Percentiles rank a stretch among this genome's conserved stretches.
Evolutionary conservation across 2,329 filamentous ascomycete species (phyloP).

Genomic region (Calonectria hawksworthii): DNA sequence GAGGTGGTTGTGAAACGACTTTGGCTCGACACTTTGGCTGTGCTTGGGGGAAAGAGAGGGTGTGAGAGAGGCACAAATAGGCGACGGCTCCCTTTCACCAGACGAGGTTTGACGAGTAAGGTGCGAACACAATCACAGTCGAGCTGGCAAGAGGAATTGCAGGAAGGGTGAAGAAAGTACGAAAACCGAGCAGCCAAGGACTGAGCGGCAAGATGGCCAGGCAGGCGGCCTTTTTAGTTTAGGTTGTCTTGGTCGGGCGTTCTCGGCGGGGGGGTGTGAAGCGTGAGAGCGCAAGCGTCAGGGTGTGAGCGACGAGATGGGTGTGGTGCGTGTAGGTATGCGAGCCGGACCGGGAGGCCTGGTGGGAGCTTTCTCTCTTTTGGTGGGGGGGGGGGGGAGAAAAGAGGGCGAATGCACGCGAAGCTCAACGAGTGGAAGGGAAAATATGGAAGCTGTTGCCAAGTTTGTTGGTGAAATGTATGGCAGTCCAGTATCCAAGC

Average conservation of each 20-base stretch:
- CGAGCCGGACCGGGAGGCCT: constrained; percentile 38
- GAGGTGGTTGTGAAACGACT: constrained; percentile 21
- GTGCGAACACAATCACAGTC: constrained; percentile 7
- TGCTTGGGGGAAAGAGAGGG: not conserved
- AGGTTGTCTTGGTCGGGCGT: constrained; percentile 42
- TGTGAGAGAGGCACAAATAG: constrained; percentile 16
- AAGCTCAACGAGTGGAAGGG: not conserved
- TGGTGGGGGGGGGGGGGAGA: constrained; percentile 7
- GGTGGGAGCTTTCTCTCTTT: constrained; percentile 33
- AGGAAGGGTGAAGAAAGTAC: constrained; percentile 7
- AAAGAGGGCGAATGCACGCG: constrained; percentile 32
- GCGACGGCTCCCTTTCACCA: constrained; percentile 22
- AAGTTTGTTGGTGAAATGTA: not conserved
- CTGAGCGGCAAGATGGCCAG: constrained; percentile 24
- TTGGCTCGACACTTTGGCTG: constrained; percentile 8
- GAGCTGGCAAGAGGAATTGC: not conserved
- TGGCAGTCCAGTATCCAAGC: not conserved
- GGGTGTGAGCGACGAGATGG: constrained; percentile 18
- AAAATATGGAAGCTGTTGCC: not conserved
- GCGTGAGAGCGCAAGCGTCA: constrained; percentile 21
- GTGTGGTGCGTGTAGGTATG: constrained; percentile 24
- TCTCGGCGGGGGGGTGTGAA: constrained; percentile 42
- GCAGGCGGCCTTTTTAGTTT: constrained; percentile 29
- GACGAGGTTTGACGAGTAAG: not conserved
- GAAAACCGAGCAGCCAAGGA: constrained; percentile 15